Conservation (phyloP, 129 eudicot genomes). For the Centrapalus pauciflorus region DNA sequence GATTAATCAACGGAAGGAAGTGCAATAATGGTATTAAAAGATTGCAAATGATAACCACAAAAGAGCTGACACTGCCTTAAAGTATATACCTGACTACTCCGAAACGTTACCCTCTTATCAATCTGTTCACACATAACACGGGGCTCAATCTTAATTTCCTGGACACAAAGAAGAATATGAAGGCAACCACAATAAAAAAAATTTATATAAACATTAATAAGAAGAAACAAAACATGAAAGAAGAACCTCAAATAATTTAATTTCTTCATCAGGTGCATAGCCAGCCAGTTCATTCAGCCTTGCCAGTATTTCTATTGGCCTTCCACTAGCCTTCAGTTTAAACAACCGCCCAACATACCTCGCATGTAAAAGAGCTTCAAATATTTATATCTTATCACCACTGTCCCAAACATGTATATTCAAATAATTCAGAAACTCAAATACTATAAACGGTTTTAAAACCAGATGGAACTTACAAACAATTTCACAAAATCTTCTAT, state of each 20-base stretch:
- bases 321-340: constrained; percentile 50
- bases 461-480: no score
- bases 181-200: background rate
- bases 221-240: background rate
- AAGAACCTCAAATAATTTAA: constrained; percentile 63
- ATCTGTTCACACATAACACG: constrained; percentile 52
- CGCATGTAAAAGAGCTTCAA: background rate
- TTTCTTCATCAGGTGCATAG: constrained; percentile 61
- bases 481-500: no score
- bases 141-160: constrained; percentile 64
- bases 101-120: constrained; percentile 43
- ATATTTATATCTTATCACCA: no score
- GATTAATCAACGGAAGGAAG: no score
- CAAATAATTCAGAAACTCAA: no score
- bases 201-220: background rate
- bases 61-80: no score
- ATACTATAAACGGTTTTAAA: no score
- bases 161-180: background rate
- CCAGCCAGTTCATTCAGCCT: constrained; percentile 67
- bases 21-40: background rate
- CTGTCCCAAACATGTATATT: no score
- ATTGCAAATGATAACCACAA: background rate
- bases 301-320: constrained; percentile 44
- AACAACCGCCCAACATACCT: constrained; percentile 67
- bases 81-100: constrained; percentile 51